phyloP scores from a whole-genome alignment of 208 protist genomes.

The Acanthamoeba royreba region DNA sequence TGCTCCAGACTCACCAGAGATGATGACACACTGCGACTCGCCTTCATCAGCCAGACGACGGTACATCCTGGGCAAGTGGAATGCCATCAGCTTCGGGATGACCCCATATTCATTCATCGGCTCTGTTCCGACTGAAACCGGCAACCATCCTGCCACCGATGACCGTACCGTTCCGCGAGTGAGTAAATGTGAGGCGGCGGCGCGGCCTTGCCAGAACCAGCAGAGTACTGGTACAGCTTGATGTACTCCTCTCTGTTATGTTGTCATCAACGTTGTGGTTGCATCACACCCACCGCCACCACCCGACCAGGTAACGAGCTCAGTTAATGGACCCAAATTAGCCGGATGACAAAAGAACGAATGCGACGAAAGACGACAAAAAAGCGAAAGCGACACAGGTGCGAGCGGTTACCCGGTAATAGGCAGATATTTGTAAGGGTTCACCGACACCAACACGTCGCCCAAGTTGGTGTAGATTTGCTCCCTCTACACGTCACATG shows the following conservation, averaged over 20 bases:
- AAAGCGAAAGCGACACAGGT: background rate
- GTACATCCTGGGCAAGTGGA: background rate
- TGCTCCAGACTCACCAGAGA: background rate
- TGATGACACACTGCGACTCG: background rate
- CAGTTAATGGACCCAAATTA: too few species aligned
- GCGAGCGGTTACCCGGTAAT: background rate
- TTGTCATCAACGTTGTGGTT: too few species aligned
- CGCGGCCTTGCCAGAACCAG: background rate
- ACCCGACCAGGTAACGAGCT: too few species aligned
- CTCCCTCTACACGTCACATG: too few species aligned
- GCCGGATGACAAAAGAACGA: too few species aligned
- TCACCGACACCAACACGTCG: background rate
- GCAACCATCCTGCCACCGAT: too few species aligned
- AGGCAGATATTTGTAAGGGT: background rate
- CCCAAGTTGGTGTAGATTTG: background rate
- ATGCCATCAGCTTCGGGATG: too few species aligned
- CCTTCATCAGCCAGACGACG: background rate
- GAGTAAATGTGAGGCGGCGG: background rate
- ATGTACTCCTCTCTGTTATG: background rate
- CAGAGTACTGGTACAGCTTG: background rate
- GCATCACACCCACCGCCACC: too few species aligned
- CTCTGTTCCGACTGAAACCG: too few species aligned
- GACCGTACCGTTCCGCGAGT: background rate
- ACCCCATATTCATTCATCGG: too few species aligned
- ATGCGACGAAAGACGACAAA: too few species aligned